A percentile compares a stretch with the other conserved stretches of the same genome.
phyloP scores from a whole-genome alignment of 75 land plant species.

The Picea sitchensis region DNA sequence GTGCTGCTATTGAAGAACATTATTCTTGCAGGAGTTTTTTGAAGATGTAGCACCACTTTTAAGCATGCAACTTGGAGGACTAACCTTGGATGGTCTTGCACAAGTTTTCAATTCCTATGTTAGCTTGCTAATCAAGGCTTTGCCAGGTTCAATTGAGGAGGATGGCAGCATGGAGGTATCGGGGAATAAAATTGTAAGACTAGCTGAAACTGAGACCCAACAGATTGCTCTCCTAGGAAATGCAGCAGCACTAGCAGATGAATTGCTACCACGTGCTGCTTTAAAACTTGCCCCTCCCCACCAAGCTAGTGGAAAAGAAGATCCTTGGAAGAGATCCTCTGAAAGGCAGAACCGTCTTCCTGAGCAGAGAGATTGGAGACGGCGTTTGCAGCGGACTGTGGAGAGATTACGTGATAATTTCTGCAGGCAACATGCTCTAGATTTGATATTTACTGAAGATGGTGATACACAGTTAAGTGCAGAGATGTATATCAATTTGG shows the following conservation, averaged over 20 bases:
- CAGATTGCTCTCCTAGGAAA: constrained; percentile 91
- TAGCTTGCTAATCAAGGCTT: constrained; percentile 71
- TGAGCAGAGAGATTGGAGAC: constrained; percentile 87
- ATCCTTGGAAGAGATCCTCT: constrained; percentile 43
- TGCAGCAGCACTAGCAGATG: constrained; percentile 88
- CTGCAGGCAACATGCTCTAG: constrained; percentile 85
- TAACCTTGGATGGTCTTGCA: constrained; percentile 72
- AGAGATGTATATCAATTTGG: constrained; percentile 64
- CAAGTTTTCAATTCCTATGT: constrained; percentile 75
- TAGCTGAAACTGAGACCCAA: constrained; percentile 81
- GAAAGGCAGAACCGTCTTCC: constrained; percentile 56
- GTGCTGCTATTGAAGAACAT: neutral
- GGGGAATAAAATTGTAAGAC: constrained; percentile 47
- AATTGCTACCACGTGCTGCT: constrained; percentile 84
- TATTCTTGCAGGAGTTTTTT: constrained; percentile 67
- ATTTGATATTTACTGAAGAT: constrained; percentile 87
- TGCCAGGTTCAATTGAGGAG: constrained; percentile 79
- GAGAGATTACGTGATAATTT: constrained; percentile 85
- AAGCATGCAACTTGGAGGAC: constrained; percentile 71
- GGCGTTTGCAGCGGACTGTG: constrained; percentile 64
- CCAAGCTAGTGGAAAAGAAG: constrained; percentile 42
- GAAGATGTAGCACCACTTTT: constrained; percentile 84
- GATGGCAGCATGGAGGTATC: constrained; percentile 47
- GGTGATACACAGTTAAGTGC: constrained; percentile 67
- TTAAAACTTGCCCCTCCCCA: constrained; percentile 53